phyloP scores from a whole-genome alignment of 1,284 basidiomycete genomes.

The Agroathelia rolfsii region DNA sequence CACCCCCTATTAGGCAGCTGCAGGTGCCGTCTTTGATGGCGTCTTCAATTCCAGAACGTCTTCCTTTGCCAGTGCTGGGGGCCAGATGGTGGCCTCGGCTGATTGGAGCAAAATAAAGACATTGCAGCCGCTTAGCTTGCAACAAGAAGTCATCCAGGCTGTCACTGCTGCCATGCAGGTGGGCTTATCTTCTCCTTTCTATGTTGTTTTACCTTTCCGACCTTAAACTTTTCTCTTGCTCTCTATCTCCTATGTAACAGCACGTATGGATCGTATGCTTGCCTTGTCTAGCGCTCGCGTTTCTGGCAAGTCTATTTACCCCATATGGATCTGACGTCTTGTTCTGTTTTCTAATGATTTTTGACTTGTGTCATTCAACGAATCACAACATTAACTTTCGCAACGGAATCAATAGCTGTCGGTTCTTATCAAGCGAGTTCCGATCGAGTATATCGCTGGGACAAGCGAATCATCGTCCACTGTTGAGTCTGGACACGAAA shows the following conservation, averaged over 20 bases:
- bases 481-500: too few species aligned
- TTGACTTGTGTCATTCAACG: too few species aligned
- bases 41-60: slow-evolving; percentile 33
- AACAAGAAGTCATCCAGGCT: slow-evolving; percentile 30
- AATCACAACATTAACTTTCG: too few species aligned
- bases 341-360: too few species aligned
- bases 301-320: slow-evolving; percentile 34
- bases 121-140: slow-evolving; percentile 28
- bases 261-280: slow-evolving; percentile 53
- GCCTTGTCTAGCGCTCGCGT: slow-evolving; percentile 44
- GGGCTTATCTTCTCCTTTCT: too few species aligned
- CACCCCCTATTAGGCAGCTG: slow-evolving; percentile 41
- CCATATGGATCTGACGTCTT: too few species aligned
- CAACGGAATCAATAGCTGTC: too few species aligned
- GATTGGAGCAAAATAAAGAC: slow-evolving; percentile 41
- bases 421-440: too few species aligned
- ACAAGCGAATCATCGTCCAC: too few species aligned
- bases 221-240: slow-evolving; percentile 7
- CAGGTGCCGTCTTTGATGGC: slow-evolving; percentile 64
- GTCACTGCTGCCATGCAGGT: slow-evolving; percentile 49
- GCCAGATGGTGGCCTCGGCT: too few species aligned
- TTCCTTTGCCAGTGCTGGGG: slow-evolving; percentile 34
- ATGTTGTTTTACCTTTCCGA: too few species aligned
- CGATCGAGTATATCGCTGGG: too few species aligned
- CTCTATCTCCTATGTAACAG: slow-evolving; percentile 23